phyloP scores from a whole-genome alignment of 768 basidiomycete genomes.

The Phlebiopsis gigantea region DNA sequence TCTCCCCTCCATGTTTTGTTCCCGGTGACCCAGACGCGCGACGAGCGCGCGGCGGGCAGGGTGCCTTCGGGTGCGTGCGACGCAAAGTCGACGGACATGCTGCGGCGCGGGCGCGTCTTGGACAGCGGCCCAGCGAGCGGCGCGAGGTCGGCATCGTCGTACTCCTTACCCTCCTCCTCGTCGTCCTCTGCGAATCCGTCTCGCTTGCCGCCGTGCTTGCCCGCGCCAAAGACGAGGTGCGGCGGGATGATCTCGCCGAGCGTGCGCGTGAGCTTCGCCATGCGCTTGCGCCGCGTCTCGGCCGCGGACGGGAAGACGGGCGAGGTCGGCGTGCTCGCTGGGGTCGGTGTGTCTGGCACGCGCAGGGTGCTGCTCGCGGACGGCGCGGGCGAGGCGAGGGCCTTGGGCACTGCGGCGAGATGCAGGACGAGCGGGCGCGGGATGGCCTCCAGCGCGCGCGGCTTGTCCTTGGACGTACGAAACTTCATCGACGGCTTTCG shows the following conservation, averaged over 20 bases:
- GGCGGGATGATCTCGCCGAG: constrained; percentile 56
- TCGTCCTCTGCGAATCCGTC: neutral
- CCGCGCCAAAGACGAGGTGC: constrained; percentile 40
- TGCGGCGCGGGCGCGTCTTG: constrained; percentile 1
- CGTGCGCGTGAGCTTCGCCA: constrained; percentile 54
- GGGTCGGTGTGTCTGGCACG: constrained; percentile 1
- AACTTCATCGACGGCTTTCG: constrained; percentile 11
- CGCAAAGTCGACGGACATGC: constrained; percentile 17
- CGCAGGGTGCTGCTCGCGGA: neutral
- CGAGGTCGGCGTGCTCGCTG: constrained; percentile 16
- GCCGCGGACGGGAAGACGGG: constrained; percentile 25
- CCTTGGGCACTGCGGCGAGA: constrained; percentile 1
- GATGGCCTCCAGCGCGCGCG: neutral
- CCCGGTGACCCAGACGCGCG: constrained; percentile 20
- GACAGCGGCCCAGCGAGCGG: neutral
- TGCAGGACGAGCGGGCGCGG: constrained; percentile 13
- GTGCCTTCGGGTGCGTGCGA: neutral
- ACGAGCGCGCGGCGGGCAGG: constrained; percentile 3
- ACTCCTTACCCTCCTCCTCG: neutral
- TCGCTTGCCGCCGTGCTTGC: constrained; percentile 1
- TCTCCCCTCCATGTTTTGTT: constrained; percentile 31
- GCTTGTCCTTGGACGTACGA: neutral
- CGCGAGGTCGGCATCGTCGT: neutral
- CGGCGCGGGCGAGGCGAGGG: neutral
- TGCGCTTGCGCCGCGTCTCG: constrained; percentile 39